Evolutionary conservation across 2,329 filamentous ascomycete species (phyloP).

Genomic region (Amylocarpus encephaloides): DNA sequence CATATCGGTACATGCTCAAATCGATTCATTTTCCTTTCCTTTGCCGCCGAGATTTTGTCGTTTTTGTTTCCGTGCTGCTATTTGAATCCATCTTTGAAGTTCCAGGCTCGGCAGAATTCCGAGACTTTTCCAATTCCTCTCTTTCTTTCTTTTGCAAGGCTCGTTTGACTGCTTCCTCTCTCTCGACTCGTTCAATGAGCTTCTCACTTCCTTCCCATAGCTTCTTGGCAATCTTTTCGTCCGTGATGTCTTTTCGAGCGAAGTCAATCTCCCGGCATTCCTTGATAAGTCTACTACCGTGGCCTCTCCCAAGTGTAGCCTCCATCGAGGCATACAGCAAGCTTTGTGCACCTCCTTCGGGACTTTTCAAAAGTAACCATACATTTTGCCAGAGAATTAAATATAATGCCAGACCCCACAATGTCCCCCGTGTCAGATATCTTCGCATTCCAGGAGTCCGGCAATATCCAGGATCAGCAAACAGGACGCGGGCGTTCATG

Average conservation of each 20-base stretch:
- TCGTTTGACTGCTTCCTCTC: conserved; percentile 59
- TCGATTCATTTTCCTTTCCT: conserved; percentile 24
- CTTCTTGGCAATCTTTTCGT: conserved; percentile 74
- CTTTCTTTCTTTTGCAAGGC: conserved; percentile 35
- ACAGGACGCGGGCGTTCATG: conserved; percentile 73
- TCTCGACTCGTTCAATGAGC: conserved; percentile 76
- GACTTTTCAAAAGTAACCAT: conserved; percentile 84
- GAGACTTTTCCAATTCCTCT: conserved; percentile 29
- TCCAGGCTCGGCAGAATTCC: conserved; percentile 21
- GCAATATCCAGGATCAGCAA: conserved; percentile 79
- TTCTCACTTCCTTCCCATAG: conserved; percentile 87
- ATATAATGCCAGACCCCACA: conserved; percentile 75
- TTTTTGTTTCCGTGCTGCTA: conserved; percentile 23
- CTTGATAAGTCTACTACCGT: conserved; percentile 72
- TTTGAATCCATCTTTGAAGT: conserved; percentile 34
- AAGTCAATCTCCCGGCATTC: conserved; percentile 76
- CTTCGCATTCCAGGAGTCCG: conserved; percentile 82
- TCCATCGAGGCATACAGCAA: conserved; percentile 86
- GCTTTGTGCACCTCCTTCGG: conserved; percentile 77
- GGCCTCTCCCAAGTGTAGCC: conserved; percentile 54
- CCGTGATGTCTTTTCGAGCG: conserved; percentile 65
- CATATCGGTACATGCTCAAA: not conserved
- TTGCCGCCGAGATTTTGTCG: conserved; percentile 26
- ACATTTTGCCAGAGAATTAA: conserved; percentile 70
- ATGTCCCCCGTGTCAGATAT: conserved; percentile 78